These are phyloP conservation scores for Ustilago bromivora DNA, from an alignment of 1,284 basidiomycete species.

Conservation along the genomic window DNA sequence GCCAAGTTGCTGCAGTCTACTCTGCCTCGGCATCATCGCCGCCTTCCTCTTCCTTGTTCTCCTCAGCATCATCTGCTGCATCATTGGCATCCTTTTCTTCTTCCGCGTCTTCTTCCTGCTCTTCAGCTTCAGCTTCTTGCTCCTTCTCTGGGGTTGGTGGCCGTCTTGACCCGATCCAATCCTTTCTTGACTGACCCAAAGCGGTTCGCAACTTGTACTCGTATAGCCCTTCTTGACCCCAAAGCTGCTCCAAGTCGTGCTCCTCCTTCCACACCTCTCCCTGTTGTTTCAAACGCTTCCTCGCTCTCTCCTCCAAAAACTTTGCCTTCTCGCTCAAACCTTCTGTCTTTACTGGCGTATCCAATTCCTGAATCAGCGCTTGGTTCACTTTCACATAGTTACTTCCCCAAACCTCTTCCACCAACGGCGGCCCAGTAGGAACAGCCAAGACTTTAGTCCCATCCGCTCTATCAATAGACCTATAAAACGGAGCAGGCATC, in stretches of 20 bases:
- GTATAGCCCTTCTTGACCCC: constrained; percentile 49
- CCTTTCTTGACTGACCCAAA: constrained; percentile 29
- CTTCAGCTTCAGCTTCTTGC: neutral
- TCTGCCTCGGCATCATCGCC: constrained; percentile 9
- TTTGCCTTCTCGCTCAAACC: constrained; percentile 12
- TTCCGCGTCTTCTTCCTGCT: constrained; percentile 10
- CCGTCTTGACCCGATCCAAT: constrained; percentile 35
- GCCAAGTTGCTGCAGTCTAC: neutral
- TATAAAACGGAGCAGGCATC: constrained; percentile 39
- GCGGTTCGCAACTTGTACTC: constrained; percentile 41
- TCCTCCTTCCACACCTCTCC: constrained; percentile 25
- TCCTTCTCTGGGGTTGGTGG: constrained; percentile 26
- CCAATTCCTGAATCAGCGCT: constrained; percentile 33
- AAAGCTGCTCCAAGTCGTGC: constrained; percentile 25
- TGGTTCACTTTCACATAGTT: constrained; percentile 29
- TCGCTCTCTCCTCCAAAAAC: constrained; percentile 13
- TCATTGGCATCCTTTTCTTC: constrained; percentile 7
- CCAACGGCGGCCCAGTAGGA: constrained; percentile 21
- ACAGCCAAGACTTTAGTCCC: constrained; percentile 31
- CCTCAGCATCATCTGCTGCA: constrained; percentile 5
- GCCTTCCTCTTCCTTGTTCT: neutral
- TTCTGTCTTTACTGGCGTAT: constrained; percentile 4
- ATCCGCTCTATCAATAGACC: constrained; percentile 30
- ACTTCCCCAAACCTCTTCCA: constrained; percentile 19
- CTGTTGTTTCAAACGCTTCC: constrained; percentile 23